Conservation (phyloP, 495 filamentous ascomycete species). For the Penicillium coprophilum region DNA sequence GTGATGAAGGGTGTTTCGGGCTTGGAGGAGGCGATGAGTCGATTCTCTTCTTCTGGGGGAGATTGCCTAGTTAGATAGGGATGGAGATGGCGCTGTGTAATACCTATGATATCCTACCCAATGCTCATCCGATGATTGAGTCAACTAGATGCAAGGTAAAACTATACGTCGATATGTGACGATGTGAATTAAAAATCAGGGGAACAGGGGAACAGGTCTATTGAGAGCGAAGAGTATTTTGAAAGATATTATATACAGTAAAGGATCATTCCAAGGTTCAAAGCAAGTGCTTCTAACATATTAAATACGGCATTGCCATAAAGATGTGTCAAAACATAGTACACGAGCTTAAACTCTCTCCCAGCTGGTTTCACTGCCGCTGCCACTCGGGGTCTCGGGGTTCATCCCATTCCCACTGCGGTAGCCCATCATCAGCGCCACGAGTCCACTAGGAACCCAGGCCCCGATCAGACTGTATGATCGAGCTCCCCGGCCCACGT, state of each 20-base stretch:
- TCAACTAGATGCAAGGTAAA: background rate
- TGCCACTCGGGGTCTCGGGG: constrained; percentile 30
- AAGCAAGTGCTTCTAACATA: constrained; percentile 9
- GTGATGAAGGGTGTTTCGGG: constrained; percentile 18
- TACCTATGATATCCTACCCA: background rate
- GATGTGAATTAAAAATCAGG: constrained; percentile 8
- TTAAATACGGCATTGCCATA: background rate
- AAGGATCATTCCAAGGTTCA: constrained; percentile 7
- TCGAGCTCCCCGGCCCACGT: constrained; percentile 77
- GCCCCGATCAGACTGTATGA: constrained; percentile 84
- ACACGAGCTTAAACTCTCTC: constrained; percentile 30
- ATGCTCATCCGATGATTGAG: background rate
- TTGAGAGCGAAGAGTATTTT: constrained; percentile 29
- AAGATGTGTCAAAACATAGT: background rate
- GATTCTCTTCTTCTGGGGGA: background rate
- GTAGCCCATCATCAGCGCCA: constrained; percentile 88
- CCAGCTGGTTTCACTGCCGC: constrained; percentile 42
- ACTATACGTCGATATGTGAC: background rate
- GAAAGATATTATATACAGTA: constrained; percentile 17
- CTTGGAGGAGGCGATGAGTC: background rate
- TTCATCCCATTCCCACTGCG: constrained; percentile 37
- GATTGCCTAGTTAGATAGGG: background rate
- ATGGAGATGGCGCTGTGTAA: background rate
- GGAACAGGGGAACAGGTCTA: background rate
- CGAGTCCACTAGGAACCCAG: constrained; percentile 75